A percentile compares a stretch with the other conserved stretches of the same genome.
Conservation (phyloP, 345 rosid genomes). For the Eutrema yunnanense region DNA sequence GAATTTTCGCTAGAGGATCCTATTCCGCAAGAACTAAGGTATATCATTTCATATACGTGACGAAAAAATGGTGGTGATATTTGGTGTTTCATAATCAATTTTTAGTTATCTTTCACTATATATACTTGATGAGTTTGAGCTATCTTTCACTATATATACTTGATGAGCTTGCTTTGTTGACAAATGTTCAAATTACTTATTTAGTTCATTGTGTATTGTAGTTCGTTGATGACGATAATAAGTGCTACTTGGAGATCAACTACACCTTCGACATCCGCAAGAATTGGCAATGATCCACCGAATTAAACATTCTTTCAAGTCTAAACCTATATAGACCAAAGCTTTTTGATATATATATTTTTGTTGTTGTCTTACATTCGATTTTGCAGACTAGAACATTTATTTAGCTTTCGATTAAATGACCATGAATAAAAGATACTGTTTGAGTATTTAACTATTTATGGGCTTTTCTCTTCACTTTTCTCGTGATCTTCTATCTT, state of each 20-base stretch:
- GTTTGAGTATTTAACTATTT: neutral
- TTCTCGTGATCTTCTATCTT: neutral
- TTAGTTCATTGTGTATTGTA: slow-evolving; percentile 27
- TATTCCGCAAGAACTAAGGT: slow-evolving; percentile 85
- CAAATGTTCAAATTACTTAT: neutral
- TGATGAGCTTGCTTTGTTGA: neutral
- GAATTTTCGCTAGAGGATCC: slow-evolving; percentile 79
- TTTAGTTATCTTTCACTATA: neutral
- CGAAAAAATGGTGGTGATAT: neutral
- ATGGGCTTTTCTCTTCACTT: neutral
- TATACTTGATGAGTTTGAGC: neutral
- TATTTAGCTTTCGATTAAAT: slow-evolving; percentile 3
- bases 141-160: neutral
- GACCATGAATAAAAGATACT: slow-evolving; percentile 11
- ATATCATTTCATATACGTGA: neutral
- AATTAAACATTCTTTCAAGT: neutral
- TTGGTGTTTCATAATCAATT: neutral
- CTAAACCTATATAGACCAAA: slow-evolving; percentile 12
- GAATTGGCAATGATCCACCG: slow-evolving; percentile 45
- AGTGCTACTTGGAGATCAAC: slow-evolving; percentile 83
- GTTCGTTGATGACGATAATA: slow-evolving; percentile 84
- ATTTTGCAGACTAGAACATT: slow-evolving; percentile 3
- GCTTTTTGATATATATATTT: neutral
- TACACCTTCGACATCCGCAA: slow-evolving; percentile 86
- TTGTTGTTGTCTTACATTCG: neutral